Evolutionary conservation across 169 alveolate species (phyloP), one percentile per base, ranked within the genome.

Genomic region (Cryptosporidium sp.): DNA sequence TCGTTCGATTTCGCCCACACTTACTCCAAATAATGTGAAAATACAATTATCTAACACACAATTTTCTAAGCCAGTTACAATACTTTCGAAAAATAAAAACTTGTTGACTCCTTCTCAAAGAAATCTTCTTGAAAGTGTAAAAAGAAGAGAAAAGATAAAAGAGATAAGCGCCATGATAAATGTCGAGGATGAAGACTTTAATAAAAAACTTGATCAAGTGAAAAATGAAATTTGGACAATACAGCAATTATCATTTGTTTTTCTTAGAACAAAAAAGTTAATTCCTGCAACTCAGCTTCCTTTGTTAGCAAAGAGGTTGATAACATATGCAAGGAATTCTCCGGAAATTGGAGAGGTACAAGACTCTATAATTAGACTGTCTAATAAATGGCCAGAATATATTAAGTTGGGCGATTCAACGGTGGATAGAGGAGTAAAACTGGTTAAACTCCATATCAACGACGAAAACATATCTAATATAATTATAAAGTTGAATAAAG

Each of bases 91-190:
- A 80, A 65, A 80, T 26, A 60, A 42, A 60, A 48, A 39, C 21
- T 62, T 80, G 62, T 45, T 80, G 67, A 80, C 89, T 35, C 89
- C 89, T 62, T 80, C 89, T 23, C 73, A 65, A 65, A 80, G 18
- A 62, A 75, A 60, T 37, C 67, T 80, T n/a, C 68, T 62, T 35
- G 61, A 61, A 23, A 42, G 67, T 23, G 89, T 80, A 5, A 80
- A 42, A 65, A 62, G 73, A 65, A 51, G 89, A 29, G 89, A 80
- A 48, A 60, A 80, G 45, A 65, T 65, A 42, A 60, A 44, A 23
- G 89, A 80, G 45, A 65, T 80, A 8, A 62, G 89, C 39, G 29
- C 44, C 26, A 42, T 80, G 67, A 65, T 80, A 26, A 62, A 60
- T 62, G 68, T 62, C 6, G 80, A 80, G 26, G 89, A 80, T 37